phyloP scores from a whole-genome alignment of 257 asterid species.

The Solanum pinnatisectum region DNA sequence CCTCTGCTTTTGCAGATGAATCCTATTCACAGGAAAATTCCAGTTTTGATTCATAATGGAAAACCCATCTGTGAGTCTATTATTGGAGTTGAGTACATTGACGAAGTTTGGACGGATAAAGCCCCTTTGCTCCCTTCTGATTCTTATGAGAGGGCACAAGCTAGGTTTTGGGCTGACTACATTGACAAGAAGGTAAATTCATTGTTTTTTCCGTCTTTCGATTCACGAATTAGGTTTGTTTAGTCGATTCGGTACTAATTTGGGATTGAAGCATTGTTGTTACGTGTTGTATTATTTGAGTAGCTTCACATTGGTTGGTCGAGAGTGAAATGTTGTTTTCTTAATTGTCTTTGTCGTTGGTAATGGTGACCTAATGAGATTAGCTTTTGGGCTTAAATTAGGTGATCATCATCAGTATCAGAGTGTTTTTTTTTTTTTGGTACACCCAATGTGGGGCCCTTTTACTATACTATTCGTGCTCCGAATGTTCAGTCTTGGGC shows the following conservation, averaged over 20 bases:
- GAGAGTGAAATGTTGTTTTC: neutral
- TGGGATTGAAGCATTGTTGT: neutral
- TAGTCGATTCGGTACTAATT: neutral
- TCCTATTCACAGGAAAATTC: neutral
- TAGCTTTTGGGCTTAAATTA: too few species aligned
- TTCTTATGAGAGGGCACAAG: neutral
- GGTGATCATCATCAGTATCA: too few species aligned
- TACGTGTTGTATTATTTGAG: neutral
- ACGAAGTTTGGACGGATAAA: neutral
- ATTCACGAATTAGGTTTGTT: neutral
- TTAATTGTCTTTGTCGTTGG: neutral
- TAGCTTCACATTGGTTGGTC: neutral
- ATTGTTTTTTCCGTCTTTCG: neutral
- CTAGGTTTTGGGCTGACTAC: neutral
- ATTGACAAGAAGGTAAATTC: neutral
- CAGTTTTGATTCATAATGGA: neutral
- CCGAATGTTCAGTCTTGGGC: neutral
- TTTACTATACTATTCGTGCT: neutral
- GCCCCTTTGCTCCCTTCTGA: neutral
- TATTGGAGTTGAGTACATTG: neutral
- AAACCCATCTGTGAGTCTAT: neutral
- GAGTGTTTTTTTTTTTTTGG: too few species aligned
- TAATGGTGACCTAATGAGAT: neutral
- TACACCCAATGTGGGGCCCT: neutral
- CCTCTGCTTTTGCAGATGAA: neutral